These are phyloP conservation scores for Oryza brachyantha DNA, from an alignment of 176 grass and related monocot species.

Conservation along the genomic window DNA sequence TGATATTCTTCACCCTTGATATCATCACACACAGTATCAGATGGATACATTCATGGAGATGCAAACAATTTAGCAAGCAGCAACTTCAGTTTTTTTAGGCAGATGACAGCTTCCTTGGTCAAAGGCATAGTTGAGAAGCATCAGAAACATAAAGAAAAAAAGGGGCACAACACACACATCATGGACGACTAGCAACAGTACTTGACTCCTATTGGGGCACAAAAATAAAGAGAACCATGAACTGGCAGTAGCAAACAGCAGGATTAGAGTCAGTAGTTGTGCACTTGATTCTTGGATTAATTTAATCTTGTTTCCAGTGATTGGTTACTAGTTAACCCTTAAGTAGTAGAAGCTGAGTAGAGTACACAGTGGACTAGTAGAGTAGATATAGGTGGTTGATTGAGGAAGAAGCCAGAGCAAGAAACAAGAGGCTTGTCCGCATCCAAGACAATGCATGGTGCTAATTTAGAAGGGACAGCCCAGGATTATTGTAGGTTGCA, in stretches of 20 bases:
- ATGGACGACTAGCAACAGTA: background rate
- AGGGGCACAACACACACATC: background rate
- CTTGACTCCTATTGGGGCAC: background rate
- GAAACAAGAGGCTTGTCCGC: constrained; percentile 18
- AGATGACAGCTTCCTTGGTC: background rate
- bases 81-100: background rate
- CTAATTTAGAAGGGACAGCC: background rate
- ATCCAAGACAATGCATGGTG: constrained; percentile 17
- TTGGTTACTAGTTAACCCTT: background rate
- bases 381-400: background rate
- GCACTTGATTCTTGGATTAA: background rate
- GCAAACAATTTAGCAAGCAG: background rate
- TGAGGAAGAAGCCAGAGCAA: background rate
- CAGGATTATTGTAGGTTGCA: background rate
- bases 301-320: background rate
- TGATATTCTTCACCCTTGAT: background rate
- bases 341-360: background rate
- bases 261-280: background rate
- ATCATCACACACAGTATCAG: background rate
- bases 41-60: background rate
- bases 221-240: background rate
- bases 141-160: constrained; percentile 3
- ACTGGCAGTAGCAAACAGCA: background rate
- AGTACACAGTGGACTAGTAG: background rate
- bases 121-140: constrained; percentile 37